Evolutionary conservation across 2,329 filamentous ascomycete species (phyloP), one percentile per base, ranked within the genome.

Genomic region (Cercospora sp.): DNA sequence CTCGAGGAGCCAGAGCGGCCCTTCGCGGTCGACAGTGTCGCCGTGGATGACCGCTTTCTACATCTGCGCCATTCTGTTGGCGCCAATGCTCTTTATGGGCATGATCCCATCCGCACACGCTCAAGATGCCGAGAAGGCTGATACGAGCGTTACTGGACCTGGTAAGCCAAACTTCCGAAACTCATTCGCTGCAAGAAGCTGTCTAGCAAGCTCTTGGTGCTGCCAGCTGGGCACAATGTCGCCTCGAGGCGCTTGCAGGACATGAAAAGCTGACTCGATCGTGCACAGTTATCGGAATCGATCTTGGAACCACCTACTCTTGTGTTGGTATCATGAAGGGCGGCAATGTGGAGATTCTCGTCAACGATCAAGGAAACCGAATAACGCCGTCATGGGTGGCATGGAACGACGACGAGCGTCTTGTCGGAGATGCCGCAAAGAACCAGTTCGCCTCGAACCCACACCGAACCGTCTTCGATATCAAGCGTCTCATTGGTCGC

Each of bases 351-450:
- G 93, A 97, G 79, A 97, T 97, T 84, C 87, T 97, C 76, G 92
- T 92, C 83, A 97, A 97, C 86, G 93, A 97, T 83, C 93, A 97
- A 86, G 93, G 93, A 86, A 93, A 97, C 89, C 91, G 93, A 85
- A 97, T 97, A 76, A 97, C 93, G 76, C 93, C 93, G 65, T 80
- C 79, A n/a, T 80, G 77, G 73, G 79, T 80, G 53, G 79, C 79
- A 66, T 80, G 97, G 83, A 98, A 93, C 82, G 94, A 98, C 77
- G 93, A 97, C 73, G 95, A 98, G 84, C 90, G 95, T 80, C 87
- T 99, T 74, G 93, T 99, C 75, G 95, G 95, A 87, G 95, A 99
- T 82, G 93, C 95, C 58, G 93, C 93, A 78, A 97, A 97, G 90
- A 96, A 97, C 85, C 93, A 97, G 86, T 93, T 78, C 77, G 82